phyloP scores from a whole-genome alignment of 148 eudicot genomes.

The Talinum fruticosum region DNA sequence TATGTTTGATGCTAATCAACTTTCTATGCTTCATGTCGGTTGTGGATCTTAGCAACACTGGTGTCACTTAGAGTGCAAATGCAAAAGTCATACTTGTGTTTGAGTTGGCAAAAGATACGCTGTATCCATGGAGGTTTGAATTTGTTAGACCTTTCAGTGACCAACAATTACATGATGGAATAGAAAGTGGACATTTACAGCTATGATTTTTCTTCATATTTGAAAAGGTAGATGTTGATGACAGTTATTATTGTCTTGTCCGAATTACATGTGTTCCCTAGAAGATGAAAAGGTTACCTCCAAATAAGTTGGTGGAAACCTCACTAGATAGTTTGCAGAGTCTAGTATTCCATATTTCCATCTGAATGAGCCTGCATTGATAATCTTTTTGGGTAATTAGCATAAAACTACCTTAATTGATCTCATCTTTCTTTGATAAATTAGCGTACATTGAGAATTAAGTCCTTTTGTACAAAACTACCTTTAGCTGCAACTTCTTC shows the following conservation, averaged over 20 bases:
- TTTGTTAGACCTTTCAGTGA: not conserved
- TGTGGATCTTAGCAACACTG: not conserved
- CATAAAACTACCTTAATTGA: too few species aligned
- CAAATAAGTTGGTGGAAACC: not conserved
- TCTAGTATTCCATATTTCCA: not conserved
- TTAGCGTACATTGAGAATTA: too few species aligned
- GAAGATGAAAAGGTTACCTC: not conserved
- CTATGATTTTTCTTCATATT: too few species aligned
- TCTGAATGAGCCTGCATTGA: not conserved
- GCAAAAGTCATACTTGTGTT: not conserved
- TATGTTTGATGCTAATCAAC: too few species aligned
- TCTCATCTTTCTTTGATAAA: too few species aligned
- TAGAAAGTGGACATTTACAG: not conserved
- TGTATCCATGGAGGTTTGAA: not conserved
- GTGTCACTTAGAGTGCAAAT: not conserved
- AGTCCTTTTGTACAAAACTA: too few species aligned
- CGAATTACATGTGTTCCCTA: not conserved
- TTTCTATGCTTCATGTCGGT: not conserved
- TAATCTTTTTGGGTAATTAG: not conserved
- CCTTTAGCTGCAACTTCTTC: too few species aligned
- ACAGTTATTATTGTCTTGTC: not conserved
- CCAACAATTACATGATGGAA: too few species aligned
- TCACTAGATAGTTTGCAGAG: not conserved
- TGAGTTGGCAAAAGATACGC: too few species aligned
- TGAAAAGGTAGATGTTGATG: not conserved